Conservation (phyloP, 768 basidiomycete genomes). For the Naganishia onofrii region DNA sequence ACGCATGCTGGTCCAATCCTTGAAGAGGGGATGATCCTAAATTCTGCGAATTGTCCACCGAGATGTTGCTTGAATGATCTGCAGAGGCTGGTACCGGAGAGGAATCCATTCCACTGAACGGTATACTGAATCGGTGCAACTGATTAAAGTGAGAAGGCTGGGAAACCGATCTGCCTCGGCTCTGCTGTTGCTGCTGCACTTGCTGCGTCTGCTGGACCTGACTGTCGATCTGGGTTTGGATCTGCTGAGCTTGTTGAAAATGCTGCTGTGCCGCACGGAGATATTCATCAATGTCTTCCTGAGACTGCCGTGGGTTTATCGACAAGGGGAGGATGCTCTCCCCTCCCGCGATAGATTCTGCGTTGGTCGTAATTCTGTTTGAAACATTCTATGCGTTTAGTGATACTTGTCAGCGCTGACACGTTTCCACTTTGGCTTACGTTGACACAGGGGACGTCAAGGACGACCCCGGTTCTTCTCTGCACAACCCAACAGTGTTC, state of each 20-base stretch:
- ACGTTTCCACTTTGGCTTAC: not conserved
- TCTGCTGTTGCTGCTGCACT: slow-evolving; percentile 24
- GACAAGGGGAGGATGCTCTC: slow-evolving; percentile 1
- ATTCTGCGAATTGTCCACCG: slow-evolving; percentile 38
- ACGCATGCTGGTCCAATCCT: slow-evolving; percentile 14
- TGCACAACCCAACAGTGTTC: slow-evolving; percentile 1
- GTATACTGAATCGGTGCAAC: slow-evolving; percentile 7
- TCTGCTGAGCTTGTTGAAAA: slow-evolving; percentile 18
- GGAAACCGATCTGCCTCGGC: slow-evolving; percentile 21
- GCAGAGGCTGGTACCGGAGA: slow-evolving; percentile 38
- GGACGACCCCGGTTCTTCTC: slow-evolving; percentile 17
- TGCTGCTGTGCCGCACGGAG: slow-evolving; percentile 9
- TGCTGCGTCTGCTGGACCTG: not conserved
- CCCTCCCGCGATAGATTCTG: slow-evolving; percentile 14
- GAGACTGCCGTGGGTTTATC: not conserved
- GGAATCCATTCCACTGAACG: slow-evolving; percentile 17
- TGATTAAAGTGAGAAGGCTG: slow-evolving; percentile 25
- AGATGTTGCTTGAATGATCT: slow-evolving; percentile 40
- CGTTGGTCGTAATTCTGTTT: slow-evolving; percentile 19
- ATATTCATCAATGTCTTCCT: slow-evolving; percentile 12
- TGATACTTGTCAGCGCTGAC: not conserved
- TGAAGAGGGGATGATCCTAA: slow-evolving; percentile 17
- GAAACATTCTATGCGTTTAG: not conserved
- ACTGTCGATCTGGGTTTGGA: not conserved
- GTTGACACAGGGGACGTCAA: slow-evolving; percentile 18